Base-by-base conservation (phyloP, 1,284 basidiomycete species). In the Wolfiporia cocos region DNA sequence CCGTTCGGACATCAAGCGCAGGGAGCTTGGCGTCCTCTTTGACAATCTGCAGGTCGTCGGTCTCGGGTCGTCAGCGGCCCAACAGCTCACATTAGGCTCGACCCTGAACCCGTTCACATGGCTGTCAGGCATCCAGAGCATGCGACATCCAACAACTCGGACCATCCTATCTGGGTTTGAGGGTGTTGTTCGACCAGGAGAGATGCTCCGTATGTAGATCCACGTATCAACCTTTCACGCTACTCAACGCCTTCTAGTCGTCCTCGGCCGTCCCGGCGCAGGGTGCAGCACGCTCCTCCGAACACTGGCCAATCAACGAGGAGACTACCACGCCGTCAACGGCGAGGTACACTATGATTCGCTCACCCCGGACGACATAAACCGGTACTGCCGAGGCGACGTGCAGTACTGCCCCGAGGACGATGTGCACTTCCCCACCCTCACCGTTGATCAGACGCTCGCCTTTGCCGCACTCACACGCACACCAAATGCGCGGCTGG, bases 271-370 rank as follows among this genome's bases (percentile, higher is more conserved):
- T 11, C 78, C 78, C 4, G 73, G 74, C 19, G 74, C 81, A 2
- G 85, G 86, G 4, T 88, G 86, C 54, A 75, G 69, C 12, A 83
- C 85, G 0, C 68, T 89, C 33, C 72, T 89, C 41, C 85, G 86
- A 55, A 71, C 71, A 0, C 65, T 89, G 24, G 74, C 86, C 5
- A 86, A 86, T 51, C 72, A 75, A 42, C 73, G 74, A 0, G 55
- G 60, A 1, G 78, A 78, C 46, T 88, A 72, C 44, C 66, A 77
- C 44, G 55, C 65, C 11, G 67, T 86, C 3, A 55, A 72, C 20
- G 82, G 85, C 3, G 65, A 78, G 0, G 69, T 86, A 2, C 62
- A 66, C 35, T 89, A 86, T 52, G 79, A 80, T 50, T 75, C 78
- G 0, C 68, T 87, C 42, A 59, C 71, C 1, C 67, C 74, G 0